Percentiles rank a stretch among this genome's conserved stretches.
Conservation (phyloP, 495 filamentous ascomycete genomes). For the Margaritispora aquatica region DNA sequence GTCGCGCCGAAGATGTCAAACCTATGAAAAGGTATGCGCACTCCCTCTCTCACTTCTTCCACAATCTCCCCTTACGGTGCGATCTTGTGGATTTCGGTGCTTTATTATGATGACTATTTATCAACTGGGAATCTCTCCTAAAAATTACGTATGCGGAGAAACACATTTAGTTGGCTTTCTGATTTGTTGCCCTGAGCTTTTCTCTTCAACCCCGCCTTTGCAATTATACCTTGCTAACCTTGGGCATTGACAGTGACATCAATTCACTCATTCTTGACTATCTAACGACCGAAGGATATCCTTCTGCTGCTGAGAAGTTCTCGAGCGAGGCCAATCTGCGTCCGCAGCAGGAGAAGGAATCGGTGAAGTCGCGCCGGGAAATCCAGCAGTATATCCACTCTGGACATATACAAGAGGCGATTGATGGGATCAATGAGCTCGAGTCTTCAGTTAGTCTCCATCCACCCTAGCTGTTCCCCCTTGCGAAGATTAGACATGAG, state of each 20-base stretch:
- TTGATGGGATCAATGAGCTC: conserved; percentile 81
- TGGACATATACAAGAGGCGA: conserved; percentile 78
- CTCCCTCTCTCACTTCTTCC: too few species aligned
- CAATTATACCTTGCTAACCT: conserved; percentile 26
- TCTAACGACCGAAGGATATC: conserved; percentile 90
- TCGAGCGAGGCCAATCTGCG: conserved; percentile 87
- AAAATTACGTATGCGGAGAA: conserved; percentile 83
- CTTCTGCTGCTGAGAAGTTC: conserved; percentile 88
- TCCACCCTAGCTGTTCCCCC: conserved; percentile 8
- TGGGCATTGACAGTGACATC: conserved; percentile 63
- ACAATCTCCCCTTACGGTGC: neutral
- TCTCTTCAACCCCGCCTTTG: neutral
- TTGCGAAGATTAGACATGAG: conserved; percentile 87
- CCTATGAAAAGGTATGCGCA: conserved; percentile 79
- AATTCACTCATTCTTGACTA: conserved; percentile 97
- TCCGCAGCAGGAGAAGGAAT: conserved; percentile 59
- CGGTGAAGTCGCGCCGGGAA: conserved; percentile 69
- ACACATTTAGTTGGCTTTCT: conserved; percentile 69
- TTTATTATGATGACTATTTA: conserved; percentile 71
- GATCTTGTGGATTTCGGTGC: neutral
- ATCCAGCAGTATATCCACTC: conserved; percentile 76
- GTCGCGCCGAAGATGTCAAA: conserved; percentile 78
- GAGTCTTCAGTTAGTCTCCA: conserved; percentile 73
- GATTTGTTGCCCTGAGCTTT: conserved; percentile 31
- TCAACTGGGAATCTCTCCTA: conserved; percentile 99